Evolutionary conservation across 1,139 yeast species (phyloP), one percentile per base, ranked within the genome.

Genomic region (Arxiozyma bovina): DNA sequence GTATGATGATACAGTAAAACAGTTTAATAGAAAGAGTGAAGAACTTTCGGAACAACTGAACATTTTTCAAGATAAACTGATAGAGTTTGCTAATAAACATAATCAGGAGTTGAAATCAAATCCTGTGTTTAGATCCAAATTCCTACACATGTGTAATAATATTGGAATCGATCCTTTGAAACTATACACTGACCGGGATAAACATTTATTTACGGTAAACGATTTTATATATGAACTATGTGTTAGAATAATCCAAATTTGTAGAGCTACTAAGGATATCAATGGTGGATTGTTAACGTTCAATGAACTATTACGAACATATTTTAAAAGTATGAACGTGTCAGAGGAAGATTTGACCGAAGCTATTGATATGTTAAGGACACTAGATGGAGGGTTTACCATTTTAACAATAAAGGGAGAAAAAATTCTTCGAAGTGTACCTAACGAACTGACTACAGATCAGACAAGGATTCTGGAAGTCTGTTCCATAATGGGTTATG

Each of bases 161-260:
- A 83, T 87, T 21, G 96, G 96, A 1, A 82, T 88, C n/a, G 96
- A 89, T 65, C 93, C 96, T 1, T 69, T 88, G 45, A 84, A 83
- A 43, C 44, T 68, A 18, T 67, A 66, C 50, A 44, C 48, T 40
- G 67, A 67, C 49, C 63, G 59, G 46, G 65, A 67, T 53, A 61
- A 63, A 44, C 70, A 73, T 77, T 51, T 73, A 65, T 58, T 69
- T 64, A 64, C 74, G 51, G 74, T 73, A n/a, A 76, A 77, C 23
- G 88, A 84, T 60, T 83, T 78, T 62, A 75, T 76, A 59, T 79
- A 82, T 57, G 89, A 85, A 48, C 70, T 90, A 42, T 81, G 88
- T 1, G 87, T 88, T 12, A 78, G 83, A 54, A 74, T 88, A 17
- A 84, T 88, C 38, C 96, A 89, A 62, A 74, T 85, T 2, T 87